Conservation (phyloP, 2,329 filamentous ascomycete genomes). For the Thelonectria rubi region DNA sequence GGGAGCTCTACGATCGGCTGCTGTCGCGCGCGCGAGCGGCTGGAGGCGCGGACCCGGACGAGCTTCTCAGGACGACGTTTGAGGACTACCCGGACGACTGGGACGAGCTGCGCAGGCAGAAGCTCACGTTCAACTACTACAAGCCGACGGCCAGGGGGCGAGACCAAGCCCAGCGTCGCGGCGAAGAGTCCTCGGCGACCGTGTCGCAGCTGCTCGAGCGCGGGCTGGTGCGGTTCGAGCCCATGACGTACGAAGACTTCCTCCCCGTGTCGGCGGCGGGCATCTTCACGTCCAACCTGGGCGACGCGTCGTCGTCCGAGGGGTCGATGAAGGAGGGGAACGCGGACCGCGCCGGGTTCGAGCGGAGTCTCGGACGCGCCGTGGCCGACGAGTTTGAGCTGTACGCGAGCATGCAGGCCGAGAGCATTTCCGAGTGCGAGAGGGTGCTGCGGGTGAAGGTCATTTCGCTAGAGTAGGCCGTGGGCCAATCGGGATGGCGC, state of each 20-base stretch:
- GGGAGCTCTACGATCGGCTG: conserved; percentile 55
- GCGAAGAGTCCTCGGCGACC: not conserved
- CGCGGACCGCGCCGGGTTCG: conserved; percentile 1
- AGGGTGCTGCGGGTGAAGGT: not conserved
- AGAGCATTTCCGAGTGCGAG: not conserved
- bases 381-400: conserved; percentile 11
- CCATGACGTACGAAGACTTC: conserved; percentile 62
- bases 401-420: conserved; percentile 6
- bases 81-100: conserved; percentile 51
- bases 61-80: conserved; percentile 41
- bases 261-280: conserved; percentile 59
- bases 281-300: conserved; percentile 55
- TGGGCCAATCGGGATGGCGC: conserved; percentile 2
- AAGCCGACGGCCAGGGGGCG: not conserved
- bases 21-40: conserved; percentile 33
- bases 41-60: conserved; percentile 5
- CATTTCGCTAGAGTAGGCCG: not conserved
- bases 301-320: conserved; percentile 2
- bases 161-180: not conserved
- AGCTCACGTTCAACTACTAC: conserved; percentile 51
- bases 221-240: conserved; percentile 47
- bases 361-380: not conserved
- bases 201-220: conserved; percentile 44
- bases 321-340: not conserved
- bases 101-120: conserved; percentile 43